Percentiles rank a stretch among this genome's conserved stretches.
Conservation (phyloP, 2,329 filamentous ascomycete genomes). For the Neonectria magnoliae region DNA sequence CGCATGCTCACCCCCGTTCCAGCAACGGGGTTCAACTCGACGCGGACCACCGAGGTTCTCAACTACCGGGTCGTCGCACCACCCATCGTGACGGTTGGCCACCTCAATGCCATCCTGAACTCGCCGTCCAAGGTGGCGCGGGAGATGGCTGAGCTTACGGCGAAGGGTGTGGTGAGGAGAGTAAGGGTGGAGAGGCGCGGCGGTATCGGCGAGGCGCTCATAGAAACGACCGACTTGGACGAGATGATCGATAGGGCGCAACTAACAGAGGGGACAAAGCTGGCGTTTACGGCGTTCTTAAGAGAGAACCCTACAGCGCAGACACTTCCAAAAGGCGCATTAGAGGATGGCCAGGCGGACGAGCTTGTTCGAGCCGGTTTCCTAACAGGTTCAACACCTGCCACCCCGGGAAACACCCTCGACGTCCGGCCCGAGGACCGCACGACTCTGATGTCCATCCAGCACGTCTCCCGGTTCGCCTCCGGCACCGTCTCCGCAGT, state of each 20-base stretch:
- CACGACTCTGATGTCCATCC: conserved; percentile 68
- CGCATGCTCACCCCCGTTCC: conserved; percentile 74
- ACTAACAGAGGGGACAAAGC: conserved; percentile 56
- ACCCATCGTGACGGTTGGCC: conserved; percentile 71
- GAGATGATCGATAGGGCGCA: conserved; percentile 52
- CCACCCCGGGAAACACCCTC: conserved; percentile 49
- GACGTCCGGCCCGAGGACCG: conserved; percentile 63
- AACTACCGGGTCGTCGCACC: conserved; percentile 69
- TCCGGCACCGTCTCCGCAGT: conserved; percentile 76
- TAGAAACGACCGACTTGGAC: conserved; percentile 67
- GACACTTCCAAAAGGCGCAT: conserved; percentile 39
- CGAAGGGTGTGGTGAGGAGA: conserved; percentile 66
- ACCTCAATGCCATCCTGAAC: conserved; percentile 70
- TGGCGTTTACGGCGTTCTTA: conserved; percentile 64
- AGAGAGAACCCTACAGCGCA: conserved; percentile 58
- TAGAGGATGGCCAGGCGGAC: conserved; percentile 61
- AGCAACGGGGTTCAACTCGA: conserved; percentile 70
- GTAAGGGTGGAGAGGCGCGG: conserved; percentile 71
- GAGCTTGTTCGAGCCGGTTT: conserved; percentile 74
- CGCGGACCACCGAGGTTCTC: conserved; percentile 70
- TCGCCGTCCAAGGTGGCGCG: conserved; percentile 74
- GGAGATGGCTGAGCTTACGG: conserved; percentile 70
- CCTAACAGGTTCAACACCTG: conserved; percentile 60
- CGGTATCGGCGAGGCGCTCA: conserved; percentile 71
- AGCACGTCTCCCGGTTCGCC: conserved; percentile 70